A percentile compares a stretch with the other conserved stretches of the same genome.
Evolutionary conservation across 768 basidiomycete genomes (phyloP).

Genomic region (Rhodotorula graminis): DNA sequence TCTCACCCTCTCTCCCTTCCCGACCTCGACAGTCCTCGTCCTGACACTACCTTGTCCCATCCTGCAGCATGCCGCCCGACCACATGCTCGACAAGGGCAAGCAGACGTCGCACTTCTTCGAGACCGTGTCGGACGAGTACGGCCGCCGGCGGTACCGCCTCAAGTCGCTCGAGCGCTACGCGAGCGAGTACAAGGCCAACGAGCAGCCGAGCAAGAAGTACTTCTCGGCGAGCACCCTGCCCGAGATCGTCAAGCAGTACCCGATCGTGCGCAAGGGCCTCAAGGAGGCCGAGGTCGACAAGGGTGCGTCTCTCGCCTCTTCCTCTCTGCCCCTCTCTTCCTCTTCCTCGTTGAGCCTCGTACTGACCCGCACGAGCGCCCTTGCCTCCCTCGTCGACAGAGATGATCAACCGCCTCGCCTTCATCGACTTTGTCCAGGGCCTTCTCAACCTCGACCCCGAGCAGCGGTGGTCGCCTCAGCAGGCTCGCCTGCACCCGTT

Average conservation of each 20-base stretch:
- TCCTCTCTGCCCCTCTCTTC: not conserved
- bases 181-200: constrained; percentile 85
- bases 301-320: constrained; percentile 32
- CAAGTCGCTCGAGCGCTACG: constrained; percentile 91
- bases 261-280: constrained; percentile 80
- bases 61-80: constrained; percentile 69
- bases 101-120: constrained; percentile 90
- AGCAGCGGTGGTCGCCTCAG: constrained; percentile 94
- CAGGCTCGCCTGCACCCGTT: constrained; percentile 94
- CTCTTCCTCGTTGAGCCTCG: not conserved
- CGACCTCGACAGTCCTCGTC: no score
- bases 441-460: constrained; percentile 85
- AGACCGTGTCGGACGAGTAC: constrained; percentile 65
- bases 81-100: constrained; percentile 96
- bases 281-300: constrained; percentile 68
- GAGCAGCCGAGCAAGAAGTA: constrained; percentile 99
- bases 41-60: not conserved
- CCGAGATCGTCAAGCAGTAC: constrained; percentile 92
- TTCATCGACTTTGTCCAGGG: constrained; percentile 98
- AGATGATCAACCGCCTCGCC: constrained; percentile 84
- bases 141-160: constrained; percentile 72
- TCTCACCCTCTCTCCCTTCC: not conserved
- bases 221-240: constrained; percentile 87
- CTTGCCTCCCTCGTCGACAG: constrained; percentile 50
- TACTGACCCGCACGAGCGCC: not conserved